A percentile compares a stretch with the other conserved stretches of the same genome.
phyloP scores from a whole-genome alignment of 2,329 filamentous ascomycete species.

The Madurella fahalii region DNA sequence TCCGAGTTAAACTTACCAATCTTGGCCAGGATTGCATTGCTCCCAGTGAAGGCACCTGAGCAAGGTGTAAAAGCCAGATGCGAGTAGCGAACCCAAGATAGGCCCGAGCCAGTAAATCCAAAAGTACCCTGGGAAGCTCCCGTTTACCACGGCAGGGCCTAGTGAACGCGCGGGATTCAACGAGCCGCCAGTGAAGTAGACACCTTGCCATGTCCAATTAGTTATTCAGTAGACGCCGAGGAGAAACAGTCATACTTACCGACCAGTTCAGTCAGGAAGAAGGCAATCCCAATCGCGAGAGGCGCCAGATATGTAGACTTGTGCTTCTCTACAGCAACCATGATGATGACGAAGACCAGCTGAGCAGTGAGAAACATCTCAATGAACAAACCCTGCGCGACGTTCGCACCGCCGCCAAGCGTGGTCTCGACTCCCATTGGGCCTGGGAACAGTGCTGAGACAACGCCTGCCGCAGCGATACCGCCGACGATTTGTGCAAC shows the following conservation, averaged over 20 bases:
- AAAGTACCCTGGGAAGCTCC: conserved; percentile 36
- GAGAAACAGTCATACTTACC: conserved; percentile 26
- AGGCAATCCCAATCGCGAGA: conserved; percentile 60
- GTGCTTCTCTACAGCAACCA: conserved; percentile 65
- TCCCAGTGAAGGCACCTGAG: conserved; percentile 23
- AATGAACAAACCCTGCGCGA: conserved; percentile 54
- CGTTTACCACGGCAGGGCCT: conserved; percentile 39
- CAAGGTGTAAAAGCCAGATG: conserved; percentile 29
- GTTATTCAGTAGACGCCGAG: neutral
- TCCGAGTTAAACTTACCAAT: conserved; percentile 9
- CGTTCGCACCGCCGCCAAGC: conserved; percentile 41
- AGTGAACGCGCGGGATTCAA: conserved; percentile 43
- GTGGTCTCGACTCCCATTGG: conserved; percentile 45
- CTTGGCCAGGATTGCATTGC: conserved; percentile 25
- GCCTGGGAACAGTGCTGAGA: conserved; percentile 51
- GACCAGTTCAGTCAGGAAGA: conserved; percentile 50
- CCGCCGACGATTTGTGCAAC: conserved; percentile 50
- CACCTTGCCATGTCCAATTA: conserved; percentile 23
- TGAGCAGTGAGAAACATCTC: conserved; percentile 59
- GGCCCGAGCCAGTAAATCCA: conserved; percentile 48
- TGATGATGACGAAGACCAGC: conserved; percentile 57
- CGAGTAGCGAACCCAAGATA: conserved; percentile 38
- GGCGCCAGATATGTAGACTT: conserved; percentile 63
- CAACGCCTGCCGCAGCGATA: conserved; percentile 53
- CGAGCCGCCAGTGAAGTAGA: conserved; percentile 40